Evolutionary conservation across 2,329 filamentous ascomycete species (phyloP), one percentile per base, ranked within the genome.

Genomic region (Aspergillus uvarum): DNA sequence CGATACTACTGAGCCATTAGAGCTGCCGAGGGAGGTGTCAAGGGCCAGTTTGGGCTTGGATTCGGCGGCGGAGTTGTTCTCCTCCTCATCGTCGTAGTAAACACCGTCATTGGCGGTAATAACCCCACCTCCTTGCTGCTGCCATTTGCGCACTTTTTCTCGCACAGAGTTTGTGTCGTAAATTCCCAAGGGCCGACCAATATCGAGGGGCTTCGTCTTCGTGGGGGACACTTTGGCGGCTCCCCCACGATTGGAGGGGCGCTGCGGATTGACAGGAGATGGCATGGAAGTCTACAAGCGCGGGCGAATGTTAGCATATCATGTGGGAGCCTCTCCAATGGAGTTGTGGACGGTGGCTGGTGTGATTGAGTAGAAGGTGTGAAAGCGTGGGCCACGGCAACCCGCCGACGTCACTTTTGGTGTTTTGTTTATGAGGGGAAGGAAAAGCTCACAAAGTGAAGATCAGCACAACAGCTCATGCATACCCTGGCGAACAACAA

Each of bases 61-160:
- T 56, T 73, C 59, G 60, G 59, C 55, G 57, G 61, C 69, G n/a
- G 63, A 63, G 52, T 70, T 68, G 53, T 70, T 70, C 48, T 69
- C 64, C 21, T 74, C 80, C 4, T 85, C 83, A 14, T 89, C 86
- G 14, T 82, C 80, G 12, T 83, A 81, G 60, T 85, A 83, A 5
- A 85, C 82, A 32, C 63, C 68, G 32, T 90, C 77, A 44, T 89
- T 86, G 31, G 87, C 82, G 1, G 76, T 76, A 3, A 89, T 83
- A 26, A 87, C 88, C 5, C 84, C 83, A 35, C 88, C 89, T 69
- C 89, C 91, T 66, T 88, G 82, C 70, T 89, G 89, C 75, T 96
- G 92, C 92, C 92, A 96, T 76, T 88, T 85, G 67, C 88, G 89
- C 56, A 96, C 90, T 69, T 92, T 87, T 66, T 91, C 89, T 63